Base-by-base conservation (phyloP, 2,329 filamentous ascomycete genomes). In the Helminthosporium solani region DNA sequence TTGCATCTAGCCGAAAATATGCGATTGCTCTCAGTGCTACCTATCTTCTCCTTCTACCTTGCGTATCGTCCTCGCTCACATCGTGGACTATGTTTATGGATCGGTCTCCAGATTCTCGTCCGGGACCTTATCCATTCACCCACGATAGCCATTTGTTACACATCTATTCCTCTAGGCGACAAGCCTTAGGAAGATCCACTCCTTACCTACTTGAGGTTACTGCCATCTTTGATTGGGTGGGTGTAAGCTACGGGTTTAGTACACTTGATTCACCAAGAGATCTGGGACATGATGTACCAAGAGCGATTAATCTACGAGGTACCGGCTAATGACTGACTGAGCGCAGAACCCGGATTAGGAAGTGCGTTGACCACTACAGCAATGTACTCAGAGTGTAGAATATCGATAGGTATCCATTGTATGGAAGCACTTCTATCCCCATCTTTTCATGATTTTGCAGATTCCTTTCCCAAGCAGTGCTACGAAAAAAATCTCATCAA, bases 141-240 rank as follows among this genome's bases (percentile, higher is more conserved):
- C 18, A 19, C 18, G 6, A 20, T n/a, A 21, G 15, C 34, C 2
- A 18, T 19, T 21, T 37, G 18, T 21, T 21, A 12, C 18, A 37
- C 36, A 39, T 39, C 21, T 39, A 39, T 21, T 18, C 16, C 8
- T 30, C 41, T 37, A 18, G 33, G 41, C 33, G 31, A 28, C 41
- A 33, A 36, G 33, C 20, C 20, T 43, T 43, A 42, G 18, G 15
- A 33, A 7, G n/a, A n/a, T 31, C 30, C 18, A 21, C 34, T 37
- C 2, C 7, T 14, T 35, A 8, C 7, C 33, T 35, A 19, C 33
- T 4, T 5, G n/a, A 19, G 33, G 15, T 7, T 27, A 16, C n/a
- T n/a, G n/a, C n/a, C n/a, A n/a, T n/a, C n/a, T n/a, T n/a, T 16
- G 19, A 39, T 28, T 27, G 21, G 21, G 23, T 9, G 15, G 20